Percentiles rank a stretch among this genome's conserved stretches.
Evolutionary conservation across 495 filamentous ascomycete genomes (phyloP).

Genomic region (Bacidia rubella): DNA sequence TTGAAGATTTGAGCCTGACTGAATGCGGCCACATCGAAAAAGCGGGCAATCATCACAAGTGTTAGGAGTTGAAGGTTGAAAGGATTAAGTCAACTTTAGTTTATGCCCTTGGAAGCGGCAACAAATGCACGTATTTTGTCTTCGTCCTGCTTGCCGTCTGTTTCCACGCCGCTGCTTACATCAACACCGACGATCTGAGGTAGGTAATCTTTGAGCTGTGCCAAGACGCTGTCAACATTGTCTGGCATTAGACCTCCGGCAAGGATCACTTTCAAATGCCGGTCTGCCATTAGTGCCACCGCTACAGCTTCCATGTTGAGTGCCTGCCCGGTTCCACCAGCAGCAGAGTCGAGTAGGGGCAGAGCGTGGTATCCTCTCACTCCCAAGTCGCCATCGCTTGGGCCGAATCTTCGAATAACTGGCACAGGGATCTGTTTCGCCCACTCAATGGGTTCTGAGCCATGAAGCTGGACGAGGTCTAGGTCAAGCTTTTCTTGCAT

Average conservation of each 20-base stretch:
- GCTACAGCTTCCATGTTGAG: constrained; percentile 55
- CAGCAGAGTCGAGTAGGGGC: constrained; percentile 73
- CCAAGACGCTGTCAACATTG: constrained; percentile 56
- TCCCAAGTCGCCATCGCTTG: constrained; percentile 54
- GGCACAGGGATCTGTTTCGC: constrained; percentile 73
- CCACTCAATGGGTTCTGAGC: constrained; percentile 87
- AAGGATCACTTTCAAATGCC: constrained; percentile 53
- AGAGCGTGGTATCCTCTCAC: constrained; percentile 68
- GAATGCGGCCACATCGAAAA: too few species aligned
- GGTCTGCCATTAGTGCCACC: constrained; percentile 45
- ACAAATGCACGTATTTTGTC: constrained; percentile 77
- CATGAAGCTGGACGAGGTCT: constrained; percentile 90
- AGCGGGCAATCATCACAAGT: too few species aligned
- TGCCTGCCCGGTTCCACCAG: constrained; percentile 65
- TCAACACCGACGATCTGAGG: constrained; percentile 68
- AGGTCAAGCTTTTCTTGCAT: constrained; percentile 63
- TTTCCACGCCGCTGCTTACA: constrained; percentile 88
- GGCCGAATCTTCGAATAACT: constrained; percentile 71
- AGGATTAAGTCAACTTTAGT: too few species aligned
- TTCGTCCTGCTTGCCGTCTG: constrained; percentile 63
- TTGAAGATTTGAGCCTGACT: too few species aligned
- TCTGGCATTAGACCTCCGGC: constrained; percentile 69
- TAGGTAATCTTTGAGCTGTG: constrained; percentile 38
- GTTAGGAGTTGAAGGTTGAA: too few species aligned
- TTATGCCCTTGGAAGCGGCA: constrained; percentile 49